phyloP scores from a whole-genome alignment of 73 alveolate genomes.

The Diophrys sp. region DNA sequence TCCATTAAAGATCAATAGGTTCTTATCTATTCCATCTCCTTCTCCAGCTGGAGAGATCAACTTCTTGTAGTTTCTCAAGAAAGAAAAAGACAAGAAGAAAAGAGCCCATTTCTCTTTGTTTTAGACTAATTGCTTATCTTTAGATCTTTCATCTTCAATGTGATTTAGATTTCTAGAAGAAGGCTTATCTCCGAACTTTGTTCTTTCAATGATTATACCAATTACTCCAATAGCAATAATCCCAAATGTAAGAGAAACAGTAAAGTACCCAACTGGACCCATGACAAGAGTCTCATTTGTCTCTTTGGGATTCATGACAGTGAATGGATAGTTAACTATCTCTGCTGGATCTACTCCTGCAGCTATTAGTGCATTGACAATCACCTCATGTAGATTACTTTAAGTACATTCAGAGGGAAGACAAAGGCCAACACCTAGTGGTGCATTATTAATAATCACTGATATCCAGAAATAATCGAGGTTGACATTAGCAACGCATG shows the following conservation, averaged over 20 bases:
- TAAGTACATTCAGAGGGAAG: background rate
- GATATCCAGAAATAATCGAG: conserved; percentile 1
- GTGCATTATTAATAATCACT: background rate
- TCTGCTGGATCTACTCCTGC: background rate
- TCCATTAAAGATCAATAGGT: conserved; percentile 6
- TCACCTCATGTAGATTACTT: background rate
- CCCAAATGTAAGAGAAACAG: no score
- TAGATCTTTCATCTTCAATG: background rate
- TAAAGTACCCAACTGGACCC: background rate
- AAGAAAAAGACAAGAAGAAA: conserved; percentile 23
- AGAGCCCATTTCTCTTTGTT: background rate
- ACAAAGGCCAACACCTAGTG: conserved; percentile 4
- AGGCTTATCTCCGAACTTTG: background rate
- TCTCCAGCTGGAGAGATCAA: conserved; percentile 10
- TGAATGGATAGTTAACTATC: background rate
- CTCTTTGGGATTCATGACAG: background rate
- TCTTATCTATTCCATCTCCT: conserved; percentile 7
- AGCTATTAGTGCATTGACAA: background rate
- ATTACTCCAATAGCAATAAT: background rate
- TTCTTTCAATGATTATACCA: background rate
- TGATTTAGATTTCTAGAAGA: background rate
- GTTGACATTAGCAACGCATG: conserved; percentile 10
- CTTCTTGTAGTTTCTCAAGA: conserved; percentile 12
- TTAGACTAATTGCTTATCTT: conserved; percentile 11
- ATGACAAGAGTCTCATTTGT: background rate